phyloP scores from a whole-genome alignment of 441 rosid genomes.

The Aleurites moluccanus region DNA sequence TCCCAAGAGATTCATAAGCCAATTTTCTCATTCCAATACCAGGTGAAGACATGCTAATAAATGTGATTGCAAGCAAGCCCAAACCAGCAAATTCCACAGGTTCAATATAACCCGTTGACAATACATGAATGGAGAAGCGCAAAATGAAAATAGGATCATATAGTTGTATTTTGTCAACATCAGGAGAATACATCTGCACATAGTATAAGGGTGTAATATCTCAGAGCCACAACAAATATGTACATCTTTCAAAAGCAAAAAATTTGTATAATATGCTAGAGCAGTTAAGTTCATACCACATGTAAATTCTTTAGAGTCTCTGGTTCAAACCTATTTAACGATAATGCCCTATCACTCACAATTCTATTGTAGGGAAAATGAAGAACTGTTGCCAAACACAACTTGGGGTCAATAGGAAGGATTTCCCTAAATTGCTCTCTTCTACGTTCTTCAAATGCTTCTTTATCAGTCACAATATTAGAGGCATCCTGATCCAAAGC shows the following conservation, averaged over 20 bases:
- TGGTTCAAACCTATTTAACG: conserved; percentile 31
- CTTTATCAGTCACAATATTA: conserved; percentile 37
- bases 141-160: conserved; percentile 92
- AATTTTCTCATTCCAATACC: conserved; percentile 80
- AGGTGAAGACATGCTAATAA: conserved; percentile 81
- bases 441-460: conserved; percentile 48
- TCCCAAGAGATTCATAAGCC: conserved; percentile 71
- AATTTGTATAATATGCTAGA: conserved; percentile 15
- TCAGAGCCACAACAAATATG: conserved; percentile 4
- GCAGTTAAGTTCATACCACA: conserved; percentile 40
- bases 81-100: conserved; percentile 79
- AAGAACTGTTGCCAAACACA: conserved; percentile 65
- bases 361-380: conserved; percentile 68
- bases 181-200: conserved; percentile 49
- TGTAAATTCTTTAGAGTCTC: conserved; percentile 30
- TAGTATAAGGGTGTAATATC: conserved; percentile 22
- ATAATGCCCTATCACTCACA: conserved; percentile 31
- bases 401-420: conserved; percentile 73
- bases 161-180: conserved; percentile 35
- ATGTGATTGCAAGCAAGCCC: conserved; percentile 90
- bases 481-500: conserved; percentile 45
- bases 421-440: conserved; percentile 75
- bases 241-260: conserved; percentile 16
- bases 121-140: conserved; percentile 61
- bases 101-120: conserved; percentile 68